Evolutionary conservation across 2,329 filamentous ascomycete species (phyloP).

Genomic region (Xylariaceae sp.): DNA sequence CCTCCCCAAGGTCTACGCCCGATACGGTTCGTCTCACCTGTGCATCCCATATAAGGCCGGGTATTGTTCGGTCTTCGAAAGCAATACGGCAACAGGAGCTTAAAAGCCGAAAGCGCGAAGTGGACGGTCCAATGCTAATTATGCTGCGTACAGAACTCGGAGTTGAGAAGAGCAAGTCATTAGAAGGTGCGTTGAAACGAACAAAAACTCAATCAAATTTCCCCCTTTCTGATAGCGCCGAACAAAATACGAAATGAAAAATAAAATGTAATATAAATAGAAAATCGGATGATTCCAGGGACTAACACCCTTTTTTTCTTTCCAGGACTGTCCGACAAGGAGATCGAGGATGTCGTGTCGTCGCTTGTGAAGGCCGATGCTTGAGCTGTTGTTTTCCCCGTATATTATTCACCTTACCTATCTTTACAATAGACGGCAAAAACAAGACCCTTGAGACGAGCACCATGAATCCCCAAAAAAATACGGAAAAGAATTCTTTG

Average conservation of each 20-base stretch:
- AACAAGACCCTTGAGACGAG: neutral
- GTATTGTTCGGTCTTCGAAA: neutral
- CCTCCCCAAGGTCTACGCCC: slow-evolving; percentile 78
- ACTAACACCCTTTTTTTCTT: neutral
- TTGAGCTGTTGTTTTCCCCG: slow-evolving; percentile 13
- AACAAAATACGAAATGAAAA: too few relatives aligned
- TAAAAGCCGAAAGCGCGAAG: neutral
- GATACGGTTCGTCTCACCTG: slow-evolving; percentile 66
- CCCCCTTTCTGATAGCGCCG: too few relatives aligned
- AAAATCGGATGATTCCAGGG: too few relatives aligned
- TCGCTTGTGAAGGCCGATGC: slow-evolving; percentile 45
- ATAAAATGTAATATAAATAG: too few relatives aligned
- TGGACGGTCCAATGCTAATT: slow-evolving; percentile 19
- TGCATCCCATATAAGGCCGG: neutral
- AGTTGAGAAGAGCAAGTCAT: slow-evolving; percentile 51
- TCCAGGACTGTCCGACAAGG: slow-evolving; percentile 51
- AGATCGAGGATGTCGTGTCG: slow-evolving; percentile 55
- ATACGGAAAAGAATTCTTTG: neutral
- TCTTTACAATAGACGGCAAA: slow-evolving; percentile 5
- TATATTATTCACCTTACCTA: slow-evolving; percentile 7
- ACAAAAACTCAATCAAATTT: neutral
- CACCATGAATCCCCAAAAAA: neutral
- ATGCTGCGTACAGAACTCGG: slow-evolving; percentile 43
- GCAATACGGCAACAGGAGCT: neutral
- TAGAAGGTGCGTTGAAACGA: slow-evolving; percentile 40